phyloP scores from a whole-genome alignment of 1,284 basidiomycete species.

The Marasmius oreades region DNA sequence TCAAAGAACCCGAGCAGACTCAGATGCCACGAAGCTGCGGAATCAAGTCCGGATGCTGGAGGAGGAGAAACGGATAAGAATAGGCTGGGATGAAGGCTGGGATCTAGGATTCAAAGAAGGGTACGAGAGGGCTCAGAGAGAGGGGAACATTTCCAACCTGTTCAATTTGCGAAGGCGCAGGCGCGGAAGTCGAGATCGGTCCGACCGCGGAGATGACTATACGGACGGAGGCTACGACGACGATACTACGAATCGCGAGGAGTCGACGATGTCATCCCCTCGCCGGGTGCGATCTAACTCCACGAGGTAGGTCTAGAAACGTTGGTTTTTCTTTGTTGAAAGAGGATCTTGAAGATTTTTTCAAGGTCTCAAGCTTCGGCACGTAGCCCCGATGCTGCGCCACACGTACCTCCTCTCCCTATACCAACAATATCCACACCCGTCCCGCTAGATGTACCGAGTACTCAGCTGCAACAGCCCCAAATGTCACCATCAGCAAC shows the following conservation, averaged over 20 bases:
- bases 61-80: slow-evolving; percentile 6
- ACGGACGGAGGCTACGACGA: slow-evolving; percentile 3
- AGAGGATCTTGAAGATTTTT: background rate
- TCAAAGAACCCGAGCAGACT: slow-evolving; percentile 7
- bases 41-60: slow-evolving; percentile 6
- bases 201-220: background rate
- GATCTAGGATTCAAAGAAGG: slow-evolving; percentile 12
- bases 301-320: slow-evolving; percentile 1
- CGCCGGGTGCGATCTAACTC: slow-evolving; percentile 1
- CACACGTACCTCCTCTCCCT: slow-evolving; percentile 1
- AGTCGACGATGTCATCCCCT: background rate
- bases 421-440: slow-evolving; percentile 1
- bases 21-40: slow-evolving; percentile 4
- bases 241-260: background rate
- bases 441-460: background rate
- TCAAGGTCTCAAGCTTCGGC: background rate
- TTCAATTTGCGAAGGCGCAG: background rate
- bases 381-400: background rate
- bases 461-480: slow-evolving; percentile 7
- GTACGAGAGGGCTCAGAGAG: slow-evolving; percentile 5
- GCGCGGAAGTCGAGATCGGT: background rate
- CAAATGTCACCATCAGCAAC: background rate
- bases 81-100: slow-evolving; percentile 15
- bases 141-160: slow-evolving; percentile 1
- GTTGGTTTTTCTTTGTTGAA: background rate